These are phyloP conservation scores for Ambrosia artemisiifolia DNA, from an alignment of 129 eudicot species.

Conservation along the genomic window DNA sequence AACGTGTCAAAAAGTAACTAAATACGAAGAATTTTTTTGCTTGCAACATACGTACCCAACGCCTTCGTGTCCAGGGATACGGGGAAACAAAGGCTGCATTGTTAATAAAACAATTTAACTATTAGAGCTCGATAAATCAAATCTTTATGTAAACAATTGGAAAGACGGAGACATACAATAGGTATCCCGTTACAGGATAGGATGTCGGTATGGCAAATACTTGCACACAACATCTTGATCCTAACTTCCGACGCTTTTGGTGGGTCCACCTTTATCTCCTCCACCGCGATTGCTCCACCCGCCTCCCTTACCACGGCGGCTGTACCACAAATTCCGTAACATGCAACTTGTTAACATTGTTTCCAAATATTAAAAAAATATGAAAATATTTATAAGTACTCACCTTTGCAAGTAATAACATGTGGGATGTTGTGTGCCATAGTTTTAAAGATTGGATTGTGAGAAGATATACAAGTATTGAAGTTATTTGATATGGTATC, in stretches of 20 bases:
- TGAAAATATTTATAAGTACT: background rate
- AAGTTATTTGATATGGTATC: background rate
- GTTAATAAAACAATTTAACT: background rate
- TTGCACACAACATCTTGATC: slow-evolving; percentile 60
- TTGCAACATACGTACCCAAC: slow-evolving; percentile 35
- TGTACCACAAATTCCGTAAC: slow-evolving; percentile 23
- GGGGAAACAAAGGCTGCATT: slow-evolving; percentile 50
- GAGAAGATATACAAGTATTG: background rate
- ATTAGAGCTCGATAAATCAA: background rate
- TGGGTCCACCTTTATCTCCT: slow-evolving; percentile 51
- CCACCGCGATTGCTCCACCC: slow-evolving; percentile 41
- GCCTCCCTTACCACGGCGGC: slow-evolving; percentile 50
- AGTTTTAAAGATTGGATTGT: background rate
- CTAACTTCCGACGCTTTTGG: slow-evolving; percentile 52
- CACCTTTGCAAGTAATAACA: slow-evolving; percentile 35
- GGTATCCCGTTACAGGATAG: slow-evolving; percentile 44
- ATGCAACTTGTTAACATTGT: background rate
- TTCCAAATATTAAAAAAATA: background rate
- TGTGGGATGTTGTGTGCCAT: slow-evolving; percentile 3
- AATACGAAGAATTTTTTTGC: too few species aligned
- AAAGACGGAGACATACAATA: slow-evolving; percentile 19
- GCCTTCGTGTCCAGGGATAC: slow-evolving; percentile 64
- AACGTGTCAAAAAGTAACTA: too few species aligned
- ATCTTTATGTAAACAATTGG: background rate
- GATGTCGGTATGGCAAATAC: slow-evolving; percentile 60